Evolutionary conservation across 2,329 filamentous ascomycete species (phyloP).

Genomic region (Trichoderma hamatum): DNA sequence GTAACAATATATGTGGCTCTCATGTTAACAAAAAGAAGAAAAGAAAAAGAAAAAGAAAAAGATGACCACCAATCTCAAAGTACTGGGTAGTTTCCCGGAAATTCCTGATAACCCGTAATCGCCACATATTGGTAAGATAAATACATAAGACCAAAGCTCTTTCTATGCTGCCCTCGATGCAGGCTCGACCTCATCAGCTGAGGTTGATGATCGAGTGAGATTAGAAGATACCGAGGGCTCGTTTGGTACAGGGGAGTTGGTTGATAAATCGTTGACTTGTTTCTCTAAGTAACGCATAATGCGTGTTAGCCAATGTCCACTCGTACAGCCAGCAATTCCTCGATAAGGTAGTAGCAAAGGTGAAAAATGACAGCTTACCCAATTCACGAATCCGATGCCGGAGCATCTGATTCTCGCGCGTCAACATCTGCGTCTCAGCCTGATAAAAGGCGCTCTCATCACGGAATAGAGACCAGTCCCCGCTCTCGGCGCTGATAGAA

Average conservation of each 20-base stretch:
- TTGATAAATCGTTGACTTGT: constrained; percentile 21
- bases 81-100: neutral
- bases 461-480: constrained; percentile 65
- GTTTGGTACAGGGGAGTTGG: constrained; percentile 2
- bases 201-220: constrained; percentile 30
- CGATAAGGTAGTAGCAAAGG: neutral
- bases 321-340: neutral
- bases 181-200: constrained; percentile 23
- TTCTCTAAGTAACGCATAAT: neutral
- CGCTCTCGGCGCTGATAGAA: constrained; percentile 61
- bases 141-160: neutral
- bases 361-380: constrained; percentile 54
- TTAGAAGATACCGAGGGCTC: constrained; percentile 20
- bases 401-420: constrained; percentile 82
- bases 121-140: neutral
- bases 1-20: neutral
- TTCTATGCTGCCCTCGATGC: neutral
- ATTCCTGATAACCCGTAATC: neutral
- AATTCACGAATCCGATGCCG: constrained; percentile 73
- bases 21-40: neutral
- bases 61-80: neutral
- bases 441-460: constrained; percentile 81
- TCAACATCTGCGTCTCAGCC: constrained; percentile 77
- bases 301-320: neutral
- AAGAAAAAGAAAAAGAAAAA: neutral